Percentiles rank a stretch among this genome's conserved stretches.
Evolutionary conservation across 768 basidiomycete genomes (phyloP).

Genomic region (Glaciozyma martinii): DNA sequence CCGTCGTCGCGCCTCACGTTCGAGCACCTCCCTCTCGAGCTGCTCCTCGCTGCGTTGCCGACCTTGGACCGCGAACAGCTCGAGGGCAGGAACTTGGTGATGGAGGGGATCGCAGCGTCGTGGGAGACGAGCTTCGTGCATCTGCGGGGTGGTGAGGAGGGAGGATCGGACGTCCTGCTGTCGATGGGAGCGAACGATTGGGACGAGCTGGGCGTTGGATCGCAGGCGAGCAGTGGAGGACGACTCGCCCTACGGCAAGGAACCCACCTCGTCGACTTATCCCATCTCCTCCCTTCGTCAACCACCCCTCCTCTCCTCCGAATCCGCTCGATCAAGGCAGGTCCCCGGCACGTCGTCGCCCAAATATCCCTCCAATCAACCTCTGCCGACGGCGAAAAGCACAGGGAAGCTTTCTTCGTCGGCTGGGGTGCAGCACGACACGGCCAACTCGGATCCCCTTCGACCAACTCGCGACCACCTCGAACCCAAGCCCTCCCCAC

Average conservation of each 20-base stretch:
- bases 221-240: slow-evolving; percentile 6
- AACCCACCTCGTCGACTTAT: background rate
- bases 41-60: slow-evolving; percentile 42
- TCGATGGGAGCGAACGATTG: slow-evolving; percentile 80
- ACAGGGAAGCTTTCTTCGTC: slow-evolving; percentile 40
- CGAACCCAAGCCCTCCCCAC: background rate
- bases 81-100: slow-evolving; percentile 41
- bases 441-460: slow-evolving; percentile 60
- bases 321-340: slow-evolving; percentile 51
- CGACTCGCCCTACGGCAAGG: slow-evolving; percentile 9
- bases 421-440: slow-evolving; percentile 84
- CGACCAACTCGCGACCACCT: background rate
- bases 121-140: slow-evolving; percentile 82
- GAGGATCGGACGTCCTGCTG: slow-evolving; percentile 44
- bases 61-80: slow-evolving; percentile 15
- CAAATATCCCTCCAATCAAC: slow-evolving; percentile 38
- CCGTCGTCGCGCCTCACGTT: slow-evolving; percentile 8
- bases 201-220: slow-evolving; percentile 63
- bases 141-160: slow-evolving; percentile 48
- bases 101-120: slow-evolving; percentile 52
- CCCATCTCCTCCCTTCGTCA: slow-evolving; percentile 43
- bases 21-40: slow-evolving; percentile 8
- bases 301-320: slow-evolving; percentile 38
- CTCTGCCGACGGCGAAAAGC: slow-evolving; percentile 30
- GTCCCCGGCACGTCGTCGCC: slow-evolving; percentile 63